These are phyloP conservation scores for Ophioceras dolichostomum DNA, from an alignment of 2,329 filamentous ascomycete genomes.

Conservation along the genomic window DNA sequence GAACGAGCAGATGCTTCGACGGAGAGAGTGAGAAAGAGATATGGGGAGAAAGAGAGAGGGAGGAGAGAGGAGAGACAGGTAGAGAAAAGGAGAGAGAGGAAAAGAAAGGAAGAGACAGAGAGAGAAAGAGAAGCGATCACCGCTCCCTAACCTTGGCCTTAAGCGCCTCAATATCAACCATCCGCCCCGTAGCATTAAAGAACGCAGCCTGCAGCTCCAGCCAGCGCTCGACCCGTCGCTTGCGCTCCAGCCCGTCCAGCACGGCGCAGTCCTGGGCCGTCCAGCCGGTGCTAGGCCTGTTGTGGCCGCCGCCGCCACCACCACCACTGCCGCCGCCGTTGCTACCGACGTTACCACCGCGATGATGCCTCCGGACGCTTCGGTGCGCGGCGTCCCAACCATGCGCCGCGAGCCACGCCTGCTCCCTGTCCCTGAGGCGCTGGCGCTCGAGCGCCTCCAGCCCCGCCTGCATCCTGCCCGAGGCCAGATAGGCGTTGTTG, in stretches of 20 bases:
- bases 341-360: too few relatives aligned
- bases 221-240: constrained; percentile 20
- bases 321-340: background rate
- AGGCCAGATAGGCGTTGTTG: background rate
- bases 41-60: background rate
- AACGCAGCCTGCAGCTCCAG: constrained; percentile 31
- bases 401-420: constrained; percentile 1
- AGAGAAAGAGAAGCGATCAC: background rate
- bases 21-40: background rate
- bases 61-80: background rate
- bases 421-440: background rate
- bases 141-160: constrained; percentile 16
- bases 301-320: background rate
- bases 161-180: constrained; percentile 25
- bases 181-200: constrained; percentile 27
- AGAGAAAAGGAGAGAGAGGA: constrained; percentile 4
- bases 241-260: constrained; percentile 21
- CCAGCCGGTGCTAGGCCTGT: constrained; percentile 1
- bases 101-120: constrained; percentile 16
- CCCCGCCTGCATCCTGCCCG: background rate
- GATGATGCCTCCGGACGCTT: too few relatives aligned
- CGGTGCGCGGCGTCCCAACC: background rate
- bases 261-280: constrained; percentile 9
- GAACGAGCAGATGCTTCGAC: too few relatives aligned
- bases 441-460: background rate